Evolutionary conservation across 495 filamentous ascomycete genomes (phyloP), one percentile per base, ranked within the genome.

Genomic region (Acidiella bohemica): DNA sequence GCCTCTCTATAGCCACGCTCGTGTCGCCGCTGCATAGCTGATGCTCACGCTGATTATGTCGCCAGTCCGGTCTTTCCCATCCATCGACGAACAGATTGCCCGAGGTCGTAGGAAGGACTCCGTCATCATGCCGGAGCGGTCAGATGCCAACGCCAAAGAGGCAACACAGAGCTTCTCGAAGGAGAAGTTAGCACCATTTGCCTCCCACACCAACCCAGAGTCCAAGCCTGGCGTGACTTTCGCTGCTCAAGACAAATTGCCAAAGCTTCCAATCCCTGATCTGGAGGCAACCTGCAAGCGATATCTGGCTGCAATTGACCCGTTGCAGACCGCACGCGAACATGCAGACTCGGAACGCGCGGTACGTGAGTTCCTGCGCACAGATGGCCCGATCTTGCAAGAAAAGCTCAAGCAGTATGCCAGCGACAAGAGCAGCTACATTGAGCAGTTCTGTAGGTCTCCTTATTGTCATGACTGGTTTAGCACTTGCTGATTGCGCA

Each of bases 401-500:
- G 83, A 88, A 49, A 81, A 76, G 59, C 61, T 97, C 35, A 90
- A 84, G 68, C 81, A 80, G 58, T 97, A 97, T 69, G 85, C 92
- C n/a, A 72, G 70, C 4, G 85, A 79, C 17, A 86, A 85, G 61
- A 84, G 84, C 8, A 97, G 92, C 58, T 97, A 92, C 56, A 96
- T 97, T 46, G 90, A 97, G 57, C 90, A 97, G 57, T 97, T 97
- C 49, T 97, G 88, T 96, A 75, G 44, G 87, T 73, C 22, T 29
- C 14, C 25, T 12, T 11, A 22, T 14, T 7, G 1, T 3, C 16
- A 12, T 17, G 13, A 17, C 10, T 12, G 14, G 12, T 5, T 12
- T 9, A 34, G 3, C 4, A 2, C 8, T 2, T 17, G 60, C 19
- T 56, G 36, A 8, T 38, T 17, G 25, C 33, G 32, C 19, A 96